A percentile compares a stretch with the other conserved stretches of the same genome.
Evolutionary conservation across 2,329 filamentous ascomycete genomes (phyloP).

Genomic region (Pseudocercospora eumusae): DNA sequence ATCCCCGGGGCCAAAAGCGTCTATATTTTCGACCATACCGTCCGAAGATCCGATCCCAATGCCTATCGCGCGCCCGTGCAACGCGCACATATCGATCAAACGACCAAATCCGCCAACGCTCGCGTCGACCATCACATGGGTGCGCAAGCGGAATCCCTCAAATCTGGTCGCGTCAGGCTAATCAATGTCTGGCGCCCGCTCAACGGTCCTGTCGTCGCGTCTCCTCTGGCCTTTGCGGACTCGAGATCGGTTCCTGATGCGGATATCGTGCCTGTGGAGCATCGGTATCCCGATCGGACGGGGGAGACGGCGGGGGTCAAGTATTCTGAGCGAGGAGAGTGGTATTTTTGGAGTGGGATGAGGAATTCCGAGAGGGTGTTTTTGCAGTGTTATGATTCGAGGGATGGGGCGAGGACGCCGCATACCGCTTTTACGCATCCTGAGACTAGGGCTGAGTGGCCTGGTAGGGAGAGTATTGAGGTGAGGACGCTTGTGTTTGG

Average conservation of each 20-base stretch:
- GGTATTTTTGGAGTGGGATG: slow-evolving; percentile 82
- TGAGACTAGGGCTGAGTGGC: slow-evolving; percentile 64
- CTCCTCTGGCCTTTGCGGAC: slow-evolving; percentile 61
- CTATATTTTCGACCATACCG: slow-evolving; percentile 83
- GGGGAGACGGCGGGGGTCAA: slow-evolving; percentile 74
- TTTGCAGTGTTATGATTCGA: slow-evolving; percentile 53
- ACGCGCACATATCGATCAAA: slow-evolving; percentile 82
- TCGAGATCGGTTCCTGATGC: slow-evolving; percentile 57
- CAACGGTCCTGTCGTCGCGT: slow-evolving; percentile 58
- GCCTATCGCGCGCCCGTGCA: slow-evolving; percentile 69
- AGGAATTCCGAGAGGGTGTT: slow-evolving; percentile 58
- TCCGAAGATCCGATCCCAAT: slow-evolving; percentile 65
- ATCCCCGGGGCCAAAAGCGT: slow-evolving; percentile 68
- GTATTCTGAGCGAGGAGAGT: slow-evolving; percentile 64
- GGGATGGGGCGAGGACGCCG: slow-evolving; percentile 51
- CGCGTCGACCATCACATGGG: slow-evolving; percentile 69
- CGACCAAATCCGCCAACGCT: slow-evolving; percentile 62
- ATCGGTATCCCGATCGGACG: slow-evolving; percentile 68
- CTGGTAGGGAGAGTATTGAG: slow-evolving; percentile 81
- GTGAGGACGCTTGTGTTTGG: slow-evolving; percentile 79
- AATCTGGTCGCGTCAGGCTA: slow-evolving; percentile 72
- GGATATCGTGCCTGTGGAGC: slow-evolving; percentile 71
- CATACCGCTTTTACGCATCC: slow-evolving; percentile 82
- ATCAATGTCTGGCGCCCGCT: slow-evolving; percentile 81
- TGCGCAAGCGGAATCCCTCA: slow-evolving; percentile 66